Evolutionary conservation across 2,329 filamentous ascomycete genomes (phyloP).

Genomic region (Aphanocladium album): DNA sequence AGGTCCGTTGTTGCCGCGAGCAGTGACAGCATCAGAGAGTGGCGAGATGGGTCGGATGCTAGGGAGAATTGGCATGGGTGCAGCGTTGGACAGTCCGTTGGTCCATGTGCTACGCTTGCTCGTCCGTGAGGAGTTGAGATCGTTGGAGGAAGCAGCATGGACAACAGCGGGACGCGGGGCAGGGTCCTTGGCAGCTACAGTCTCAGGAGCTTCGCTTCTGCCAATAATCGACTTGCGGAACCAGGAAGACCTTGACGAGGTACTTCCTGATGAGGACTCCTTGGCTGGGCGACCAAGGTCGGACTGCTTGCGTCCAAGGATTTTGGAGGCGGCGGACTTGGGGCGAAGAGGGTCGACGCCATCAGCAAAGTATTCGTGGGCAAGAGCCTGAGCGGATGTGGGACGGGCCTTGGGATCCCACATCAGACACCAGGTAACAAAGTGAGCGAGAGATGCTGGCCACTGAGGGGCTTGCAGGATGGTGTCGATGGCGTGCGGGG

Average conservation of each 20-base stretch:
- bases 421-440: constrained; percentile 98
- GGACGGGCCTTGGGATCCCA: constrained; percentile 94
- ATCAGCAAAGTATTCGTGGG: constrained; percentile 91
- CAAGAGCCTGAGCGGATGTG: constrained; percentile 88
- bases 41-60: constrained; percentile 93
- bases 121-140: constrained; percentile 42
- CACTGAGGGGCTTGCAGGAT: constrained; percentile 88
- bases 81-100: constrained; percentile 71
- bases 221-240: constrained; percentile 92
- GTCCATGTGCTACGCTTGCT: constrained; percentile 91
- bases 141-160: constrained; percentile 35
- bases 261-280: constrained; percentile 54
- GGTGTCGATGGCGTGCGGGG: constrained; percentile 91
- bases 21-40: constrained; percentile 88
- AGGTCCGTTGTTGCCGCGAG: constrained; percentile 68
- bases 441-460: constrained; percentile 81
- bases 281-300: constrained; percentile 67
- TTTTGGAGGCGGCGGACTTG: constrained; percentile 80
- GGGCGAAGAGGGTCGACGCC: constrained; percentile 86
- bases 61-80: constrained; percentile 92
- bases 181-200: constrained; percentile 47
- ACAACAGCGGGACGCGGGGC: constrained; percentile 42
- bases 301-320: constrained; percentile 86
- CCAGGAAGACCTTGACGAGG: constrained; percentile 86
- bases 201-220: constrained; percentile 64